A percentile compares a stretch with the other conserved stretches of the same genome.
Conservation (phyloP, 2,329 filamentous ascomycete genomes). For the Fusarium xyrophilum region DNA sequence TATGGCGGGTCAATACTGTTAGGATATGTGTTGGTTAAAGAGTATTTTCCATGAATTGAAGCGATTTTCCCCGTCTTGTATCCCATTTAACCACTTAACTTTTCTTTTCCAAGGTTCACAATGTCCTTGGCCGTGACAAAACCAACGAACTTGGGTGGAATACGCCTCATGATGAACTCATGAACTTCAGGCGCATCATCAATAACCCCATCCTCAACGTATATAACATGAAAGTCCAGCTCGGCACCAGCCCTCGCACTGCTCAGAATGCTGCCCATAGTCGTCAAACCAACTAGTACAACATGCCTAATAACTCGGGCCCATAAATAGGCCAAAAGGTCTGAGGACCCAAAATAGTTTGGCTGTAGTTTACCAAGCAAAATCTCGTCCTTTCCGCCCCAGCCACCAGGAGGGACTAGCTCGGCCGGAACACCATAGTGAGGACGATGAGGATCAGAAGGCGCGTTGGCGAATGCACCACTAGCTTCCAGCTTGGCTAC, state of each 20-base stretch:
- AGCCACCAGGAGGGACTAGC: neutral
- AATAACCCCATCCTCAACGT: neutral
- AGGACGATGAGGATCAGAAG: neutral
- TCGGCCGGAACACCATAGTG: neutral
- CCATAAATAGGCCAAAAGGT: neutral
- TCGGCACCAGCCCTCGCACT: neutral
- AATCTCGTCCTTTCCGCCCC: neutral
- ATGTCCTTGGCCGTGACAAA: neutral
- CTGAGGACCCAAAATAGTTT: neutral
- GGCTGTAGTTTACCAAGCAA: neutral
- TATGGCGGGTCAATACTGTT: neutral
- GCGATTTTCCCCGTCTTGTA: fast-evolving
- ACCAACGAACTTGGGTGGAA: neutral
- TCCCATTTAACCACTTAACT: fast-evolving
- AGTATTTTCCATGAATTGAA: neutral
- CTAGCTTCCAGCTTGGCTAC: neutral
- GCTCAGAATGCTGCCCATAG: neutral
- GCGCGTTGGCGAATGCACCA: neutral
- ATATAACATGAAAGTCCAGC: neutral
- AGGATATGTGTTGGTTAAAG: fast-evolving
- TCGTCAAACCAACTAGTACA: neutral
- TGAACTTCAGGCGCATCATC: neutral
- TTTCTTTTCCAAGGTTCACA: neutral
- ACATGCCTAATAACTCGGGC: neutral
- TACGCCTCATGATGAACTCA: neutral